Percentiles rank a stretch among this genome's conserved stretches.
These are phyloP conservation scores for Brassica balearica DNA, from an alignment of 441 rosid species.

Conservation along the genomic window DNA sequence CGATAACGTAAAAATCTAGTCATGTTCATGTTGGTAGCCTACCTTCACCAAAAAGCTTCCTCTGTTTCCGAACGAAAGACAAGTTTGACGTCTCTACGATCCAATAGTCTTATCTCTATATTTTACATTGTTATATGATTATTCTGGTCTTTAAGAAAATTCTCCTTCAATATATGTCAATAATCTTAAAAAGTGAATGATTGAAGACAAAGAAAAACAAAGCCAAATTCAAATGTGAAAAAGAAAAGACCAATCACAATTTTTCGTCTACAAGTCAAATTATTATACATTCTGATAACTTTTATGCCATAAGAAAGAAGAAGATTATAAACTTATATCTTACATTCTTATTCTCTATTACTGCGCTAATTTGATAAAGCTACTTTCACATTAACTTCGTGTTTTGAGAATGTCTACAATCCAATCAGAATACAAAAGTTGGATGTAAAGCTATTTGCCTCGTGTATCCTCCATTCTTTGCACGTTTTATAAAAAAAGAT, in stretches of 20 bases:
- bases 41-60: constrained; percentile 38
- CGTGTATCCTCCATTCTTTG: not conserved
- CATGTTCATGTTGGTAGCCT: constrained; percentile 41
- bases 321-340: not conserved
- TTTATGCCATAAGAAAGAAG: not conserved
- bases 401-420: not conserved
- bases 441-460: constrained; percentile 8
- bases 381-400: not conserved
- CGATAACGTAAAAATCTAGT: constrained; percentile 38
- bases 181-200: constrained; percentile 18
- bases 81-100: constrained; percentile 29
- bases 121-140: constrained; percentile 5
- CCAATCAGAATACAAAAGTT: not conserved
- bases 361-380: constrained; percentile 12
- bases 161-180: constrained; percentile 1
- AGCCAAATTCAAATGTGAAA: not conserved
- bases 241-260: constrained; percentile 20
- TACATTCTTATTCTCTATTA: not conserved
- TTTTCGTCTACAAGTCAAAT: constrained; percentile 27
- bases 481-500: constrained; percentile 5
- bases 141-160: constrained; percentile 13
- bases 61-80: constrained; percentile 35
- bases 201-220: not conserved
- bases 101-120: constrained; percentile 16
- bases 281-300: not conserved